A percentile compares a stretch with the other conserved stretches of the same genome.
Evolutionary conservation across 257 asterid genomes (phyloP).

Genomic region (Solanum dulcamara): DNA sequence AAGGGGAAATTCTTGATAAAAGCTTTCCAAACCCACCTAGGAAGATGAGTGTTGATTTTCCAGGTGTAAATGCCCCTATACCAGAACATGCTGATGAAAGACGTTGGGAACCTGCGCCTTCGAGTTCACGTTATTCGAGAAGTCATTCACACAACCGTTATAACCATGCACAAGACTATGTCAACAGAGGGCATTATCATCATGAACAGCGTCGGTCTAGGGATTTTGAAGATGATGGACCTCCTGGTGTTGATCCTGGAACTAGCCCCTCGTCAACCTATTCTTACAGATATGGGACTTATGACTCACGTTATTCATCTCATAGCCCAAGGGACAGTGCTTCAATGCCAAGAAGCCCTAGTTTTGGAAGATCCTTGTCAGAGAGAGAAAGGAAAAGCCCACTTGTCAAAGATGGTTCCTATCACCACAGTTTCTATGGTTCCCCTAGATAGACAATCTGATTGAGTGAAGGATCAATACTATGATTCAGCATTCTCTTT

Average conservation of each 20-base stretch:
- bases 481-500: background rate
- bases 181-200: conserved; percentile 23
- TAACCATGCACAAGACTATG: conserved; percentile 26
- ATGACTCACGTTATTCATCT: conserved; percentile 30
- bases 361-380: conserved; percentile 43
- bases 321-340: conserved; percentile 27
- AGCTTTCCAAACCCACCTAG: conserved; percentile 21
- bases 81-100: conserved; percentile 70
- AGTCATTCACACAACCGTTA: conserved; percentile 33
- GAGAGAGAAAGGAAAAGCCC: conserved; percentile 59
- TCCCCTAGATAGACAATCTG: conserved; percentile 19
- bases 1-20: conserved; percentile 58
- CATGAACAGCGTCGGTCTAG: conserved; percentile 14
- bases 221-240: conserved; percentile 52
- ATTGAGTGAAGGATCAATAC: background rate
- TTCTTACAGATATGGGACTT: conserved; percentile 31
- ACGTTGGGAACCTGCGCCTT: conserved; percentile 50
- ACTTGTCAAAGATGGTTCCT: conserved; percentile 18
- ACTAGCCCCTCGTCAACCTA: conserved; percentile 46
- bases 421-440: background rate
- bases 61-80: conserved; percentile 90
- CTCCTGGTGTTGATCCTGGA: conserved; percentile 67
- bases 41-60: conserved; percentile 66
- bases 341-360: conserved; percentile 38
- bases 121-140: conserved; percentile 20